Conservation (phyloP, 2,329 filamentous ascomycete species). For the Cryoendolithus antarcticus region DNA sequence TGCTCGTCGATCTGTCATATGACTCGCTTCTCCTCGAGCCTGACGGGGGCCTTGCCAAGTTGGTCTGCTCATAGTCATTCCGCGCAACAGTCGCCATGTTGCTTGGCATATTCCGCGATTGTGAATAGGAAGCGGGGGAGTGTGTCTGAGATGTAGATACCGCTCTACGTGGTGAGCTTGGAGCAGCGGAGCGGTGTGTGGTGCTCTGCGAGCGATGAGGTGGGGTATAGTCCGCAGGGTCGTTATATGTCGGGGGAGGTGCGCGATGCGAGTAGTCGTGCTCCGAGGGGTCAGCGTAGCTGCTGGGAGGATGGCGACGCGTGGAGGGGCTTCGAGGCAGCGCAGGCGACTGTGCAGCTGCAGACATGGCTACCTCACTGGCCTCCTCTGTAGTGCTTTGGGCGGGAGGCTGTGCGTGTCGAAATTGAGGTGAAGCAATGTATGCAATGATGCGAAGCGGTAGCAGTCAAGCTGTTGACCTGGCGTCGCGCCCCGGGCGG, state of each 20-base stretch:
- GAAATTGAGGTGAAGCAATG: no score
- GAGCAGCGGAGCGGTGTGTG: slow-evolving; percentile 18
- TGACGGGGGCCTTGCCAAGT: slow-evolving; percentile 43
- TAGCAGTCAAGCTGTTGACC: no score
- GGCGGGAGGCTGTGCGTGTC: no score
- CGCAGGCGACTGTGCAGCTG: slow-evolving; percentile 34
- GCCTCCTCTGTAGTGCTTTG: no score
- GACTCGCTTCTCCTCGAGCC: slow-evolving; percentile 51
- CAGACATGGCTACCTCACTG: slow-evolving; percentile 20
- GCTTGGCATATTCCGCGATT: slow-evolving; percentile 30
- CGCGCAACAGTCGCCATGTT: slow-evolving; percentile 44
- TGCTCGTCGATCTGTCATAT: slow-evolving; percentile 38
- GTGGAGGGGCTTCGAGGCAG: slow-evolving; percentile 39
- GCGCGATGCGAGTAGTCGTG: slow-evolving; percentile 33
- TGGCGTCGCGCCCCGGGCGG: no score
- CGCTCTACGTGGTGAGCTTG: slow-evolving; percentile 24
- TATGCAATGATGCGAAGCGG: no score
- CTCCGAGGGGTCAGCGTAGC: slow-evolving; percentile 35
- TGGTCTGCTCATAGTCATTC: slow-evolving; percentile 62
- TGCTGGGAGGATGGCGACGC: slow-evolving; percentile 32
- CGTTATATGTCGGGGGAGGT: slow-evolving; percentile 22
- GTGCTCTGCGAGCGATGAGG: slow-evolving; percentile 28
- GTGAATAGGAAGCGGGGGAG: slow-evolving; percentile 12
- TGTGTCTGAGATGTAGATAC: slow-evolving; percentile 22
- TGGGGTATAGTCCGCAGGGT: slow-evolving; percentile 26